Evolutionary conservation across 1,139 yeast genomes (phyloP).

Genomic region (Pichia sp.): DNA sequence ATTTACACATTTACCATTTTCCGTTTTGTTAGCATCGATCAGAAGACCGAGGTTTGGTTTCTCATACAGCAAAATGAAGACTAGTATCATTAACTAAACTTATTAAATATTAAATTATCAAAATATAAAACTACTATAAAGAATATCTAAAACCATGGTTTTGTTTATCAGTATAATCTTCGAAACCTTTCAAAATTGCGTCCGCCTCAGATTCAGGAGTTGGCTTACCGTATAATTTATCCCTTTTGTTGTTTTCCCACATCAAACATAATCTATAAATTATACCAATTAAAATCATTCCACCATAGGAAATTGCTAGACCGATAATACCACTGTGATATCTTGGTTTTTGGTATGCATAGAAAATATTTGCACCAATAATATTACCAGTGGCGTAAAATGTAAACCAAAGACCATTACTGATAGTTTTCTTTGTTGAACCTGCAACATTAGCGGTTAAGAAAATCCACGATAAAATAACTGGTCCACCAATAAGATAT

Average conservation of each 20-base stretch:
- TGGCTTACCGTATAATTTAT: constrained; percentile 1
- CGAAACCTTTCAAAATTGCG: constrained; percentile 5
- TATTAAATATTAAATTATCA: neutral
- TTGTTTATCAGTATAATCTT: constrained; percentile 8
- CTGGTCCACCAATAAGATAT: constrained; percentile 8
- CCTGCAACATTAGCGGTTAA: constrained; percentile 55
- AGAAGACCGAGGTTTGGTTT: no score
- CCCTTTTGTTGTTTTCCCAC: constrained; percentile 7
- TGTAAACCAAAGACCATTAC: constrained; percentile 50
- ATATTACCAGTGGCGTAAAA: constrained; percentile 58
- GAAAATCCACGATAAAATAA: constrained; percentile 29
- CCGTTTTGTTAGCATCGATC: no score
- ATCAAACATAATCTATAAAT: constrained; percentile 4
- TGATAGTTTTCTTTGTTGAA: constrained; percentile 32
- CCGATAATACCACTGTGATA: constrained; percentile 19
- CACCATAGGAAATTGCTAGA: constrained; percentile 5
- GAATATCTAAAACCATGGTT: constrained; percentile 6
- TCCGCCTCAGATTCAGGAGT: constrained; percentile 5
- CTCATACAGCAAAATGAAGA: no score
- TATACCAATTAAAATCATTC: constrained; percentile 5
- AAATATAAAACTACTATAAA: neutral
- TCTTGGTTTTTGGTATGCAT: constrained; percentile 36
- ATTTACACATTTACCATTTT: no score
- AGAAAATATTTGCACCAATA: constrained; percentile 47
- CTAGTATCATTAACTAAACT: no score